These are phyloP conservation scores for Coemansia sp. DNA, from an alignment of 192 early-diverging fungal species.

Conservation along the genomic window DNA sequence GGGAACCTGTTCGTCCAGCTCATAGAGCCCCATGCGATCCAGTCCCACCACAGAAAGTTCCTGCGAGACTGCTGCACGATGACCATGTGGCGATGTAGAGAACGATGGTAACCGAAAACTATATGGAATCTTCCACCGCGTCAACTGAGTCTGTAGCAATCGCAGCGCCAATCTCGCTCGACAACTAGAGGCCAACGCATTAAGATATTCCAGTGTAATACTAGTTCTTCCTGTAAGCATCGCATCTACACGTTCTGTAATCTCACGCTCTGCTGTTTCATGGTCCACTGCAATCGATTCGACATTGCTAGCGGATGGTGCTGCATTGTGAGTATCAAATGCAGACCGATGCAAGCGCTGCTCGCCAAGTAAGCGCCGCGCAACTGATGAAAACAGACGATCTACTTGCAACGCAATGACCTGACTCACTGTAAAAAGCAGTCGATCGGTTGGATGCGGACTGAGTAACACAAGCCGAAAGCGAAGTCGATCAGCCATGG, in stretches of 20 bases:
- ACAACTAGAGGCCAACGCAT: slow-evolving; percentile 43
- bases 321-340: slow-evolving; percentile 1
- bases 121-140: slow-evolving; percentile 44
- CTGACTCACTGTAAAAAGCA: slow-evolving; percentile 40
- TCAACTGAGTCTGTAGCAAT: slow-evolving; percentile 46
- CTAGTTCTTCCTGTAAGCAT: slow-evolving; percentile 49
- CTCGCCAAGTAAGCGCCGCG: slow-evolving; percentile 34
- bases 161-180: slow-evolving; percentile 49
- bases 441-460: slow-evolving; percentile 27
- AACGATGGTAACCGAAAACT: slow-evolving; percentile 51
- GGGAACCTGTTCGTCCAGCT: slow-evolving; percentile 54
- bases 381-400: slow-evolving; percentile 48
- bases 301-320: not conserved
- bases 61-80: slow-evolving; percentile 46
- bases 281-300: not conserved
- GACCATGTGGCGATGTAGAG: slow-evolving; percentile 51
- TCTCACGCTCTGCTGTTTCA: slow-evolving; percentile 24
- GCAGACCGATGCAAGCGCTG: slow-evolving; percentile 10
- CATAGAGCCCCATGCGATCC: slow-evolving; percentile 48
- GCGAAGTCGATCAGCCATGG: slow-evolving; percentile 48
- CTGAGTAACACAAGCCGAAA: slow-evolving; percentile 46
- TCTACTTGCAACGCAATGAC: slow-evolving; percentile 47
- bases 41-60: slow-evolving; percentile 50
- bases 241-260: slow-evolving; percentile 32
- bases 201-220: slow-evolving; percentile 50